Evolutionary conservation across 2,329 filamentous ascomycete genomes (phyloP).

Genomic region (Apiospora rasikravindrae): DNA sequence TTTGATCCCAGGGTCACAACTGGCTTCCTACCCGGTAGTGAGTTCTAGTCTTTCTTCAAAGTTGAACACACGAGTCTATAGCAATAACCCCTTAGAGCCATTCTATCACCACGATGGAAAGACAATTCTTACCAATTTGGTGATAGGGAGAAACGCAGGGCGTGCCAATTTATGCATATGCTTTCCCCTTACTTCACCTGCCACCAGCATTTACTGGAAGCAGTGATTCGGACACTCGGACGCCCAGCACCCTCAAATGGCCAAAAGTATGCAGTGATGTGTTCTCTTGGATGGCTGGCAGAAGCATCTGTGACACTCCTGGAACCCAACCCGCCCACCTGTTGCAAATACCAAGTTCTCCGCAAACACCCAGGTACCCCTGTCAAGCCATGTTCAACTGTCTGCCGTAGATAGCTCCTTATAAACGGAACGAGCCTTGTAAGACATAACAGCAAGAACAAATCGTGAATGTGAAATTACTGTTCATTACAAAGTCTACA

Average conservation of each 20-base stretch:
- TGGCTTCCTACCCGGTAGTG: too few relatives aligned
- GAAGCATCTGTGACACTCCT: background rate
- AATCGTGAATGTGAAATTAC: background rate
- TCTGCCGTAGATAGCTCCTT: background rate
- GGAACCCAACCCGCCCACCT: background rate
- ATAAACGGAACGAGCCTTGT: background rate
- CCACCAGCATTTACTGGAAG: background rate
- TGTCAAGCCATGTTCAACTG: background rate
- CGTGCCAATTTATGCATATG: background rate
- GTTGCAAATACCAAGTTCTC: background rate
- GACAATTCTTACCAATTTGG: background rate
- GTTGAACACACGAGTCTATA: too few relatives aligned
- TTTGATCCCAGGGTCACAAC: too few relatives aligned
- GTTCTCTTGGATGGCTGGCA: background rate
- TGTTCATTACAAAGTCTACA: constrained; percentile 15
- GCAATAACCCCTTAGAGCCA: too few relatives aligned
- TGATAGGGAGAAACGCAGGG: background rate
- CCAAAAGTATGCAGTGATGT: background rate
- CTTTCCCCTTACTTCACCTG: background rate
- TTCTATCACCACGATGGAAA: background rate
- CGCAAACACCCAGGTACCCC: background rate
- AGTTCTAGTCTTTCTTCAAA: too few relatives aligned
- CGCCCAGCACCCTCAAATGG: background rate
- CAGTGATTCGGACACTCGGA: background rate
- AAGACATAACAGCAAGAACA: background rate